Conservation (phyloP, 345 rosid species). For the Arabidopsis thaliana region TAIR10.1 NC_003076.8:4953001-4953500, state of each 20-base stretch:
- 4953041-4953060: slow-evolving; percentile 6
- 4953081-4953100: neutral
- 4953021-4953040: neutral
- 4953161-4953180: slow-evolving; percentile 16
- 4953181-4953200: neutral
- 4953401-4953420: neutral
- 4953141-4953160: neutral
- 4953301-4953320: neutral
- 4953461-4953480: slow-evolving; percentile 37
- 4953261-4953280: too few relatives aligned
- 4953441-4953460: slow-evolving; percentile 19
- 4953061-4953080: slow-evolving; percentile 2
- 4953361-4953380: neutral
- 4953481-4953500: slow-evolving; percentile 40
- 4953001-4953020: neutral
- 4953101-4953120: neutral
- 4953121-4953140: slow-evolving; percentile 26
- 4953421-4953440: slow-evolving; percentile 7
- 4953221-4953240: too few relatives aligned
- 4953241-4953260: too few relatives aligned
- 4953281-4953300: slow-evolving; percentile 6
- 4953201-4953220: neutral
- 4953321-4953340: neutral
- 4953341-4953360: neutral
- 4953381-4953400: neutral